phyloP scores from a whole-genome alignment of 768 basidiomycete genomes.

The Pleurotus platypus region DNA sequence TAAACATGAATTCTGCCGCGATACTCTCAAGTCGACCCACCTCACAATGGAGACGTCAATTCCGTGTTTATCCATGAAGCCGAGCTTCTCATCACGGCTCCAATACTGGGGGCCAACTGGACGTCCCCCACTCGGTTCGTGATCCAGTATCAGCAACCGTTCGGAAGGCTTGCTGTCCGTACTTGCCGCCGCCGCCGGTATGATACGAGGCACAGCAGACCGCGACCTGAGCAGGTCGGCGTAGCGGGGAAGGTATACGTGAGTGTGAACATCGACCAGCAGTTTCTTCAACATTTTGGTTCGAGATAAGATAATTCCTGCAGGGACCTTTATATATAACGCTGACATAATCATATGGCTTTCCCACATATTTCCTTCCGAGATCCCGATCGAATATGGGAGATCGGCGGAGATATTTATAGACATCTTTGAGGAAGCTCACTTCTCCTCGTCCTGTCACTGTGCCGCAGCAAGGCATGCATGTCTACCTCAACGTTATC shows the following conservation, averaged over 20 bases:
- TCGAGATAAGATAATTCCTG: conserved; percentile 9
- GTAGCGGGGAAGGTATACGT: conserved; percentile 82
- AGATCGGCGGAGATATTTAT: background rate
- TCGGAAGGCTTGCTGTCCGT: conserved; percentile 55
- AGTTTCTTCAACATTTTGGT: conserved; percentile 26
- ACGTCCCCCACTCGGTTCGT: conserved; percentile 75
- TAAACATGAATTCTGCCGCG: conserved; percentile 3
- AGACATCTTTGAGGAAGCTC: background rate
- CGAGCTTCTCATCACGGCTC: conserved; percentile 69
- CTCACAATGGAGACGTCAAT: conserved; percentile 81
- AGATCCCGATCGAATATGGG: background rate
- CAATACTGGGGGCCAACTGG: conserved; percentile 82
- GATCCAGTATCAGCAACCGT: conserved; percentile 71
- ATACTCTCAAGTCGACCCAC: conserved; percentile 28
- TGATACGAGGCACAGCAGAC: conserved; percentile 62
- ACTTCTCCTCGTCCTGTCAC: background rate
- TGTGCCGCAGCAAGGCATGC: conserved; percentile 8
- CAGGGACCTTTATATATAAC: background rate
- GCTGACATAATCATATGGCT: conserved; percentile 5
- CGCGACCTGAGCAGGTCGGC: conserved; percentile 65
- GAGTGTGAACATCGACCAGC: conserved; percentile 82
- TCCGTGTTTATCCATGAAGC: conserved; percentile 81
- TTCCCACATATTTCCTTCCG: background rate
- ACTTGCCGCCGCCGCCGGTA: conserved; percentile 30
- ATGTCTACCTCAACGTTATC: conserved; percentile 9